Percentiles rank a stretch among this genome's conserved stretches.
These are phyloP conservation scores for Onygenales sp. DNA, from an alignment of 2,329 filamentous ascomycete species.

Conservation along the genomic window DNA sequence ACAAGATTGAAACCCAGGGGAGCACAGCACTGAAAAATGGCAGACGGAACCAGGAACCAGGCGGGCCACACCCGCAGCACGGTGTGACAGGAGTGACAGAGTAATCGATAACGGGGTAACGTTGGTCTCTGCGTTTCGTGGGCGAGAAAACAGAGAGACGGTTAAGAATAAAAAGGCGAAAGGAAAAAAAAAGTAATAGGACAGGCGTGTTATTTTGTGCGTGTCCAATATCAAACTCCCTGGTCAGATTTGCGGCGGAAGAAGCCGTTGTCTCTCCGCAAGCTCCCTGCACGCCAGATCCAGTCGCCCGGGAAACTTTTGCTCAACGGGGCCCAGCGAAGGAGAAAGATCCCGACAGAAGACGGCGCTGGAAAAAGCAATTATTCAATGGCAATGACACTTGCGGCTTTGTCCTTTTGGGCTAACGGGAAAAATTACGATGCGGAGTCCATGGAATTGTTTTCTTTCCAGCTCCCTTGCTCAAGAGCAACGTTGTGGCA, in stretches of 20 bases:
- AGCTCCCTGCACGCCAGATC: not conserved
- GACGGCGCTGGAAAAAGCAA: not conserved
- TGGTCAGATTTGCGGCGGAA: not conserved
- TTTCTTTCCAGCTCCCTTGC: not conserved
- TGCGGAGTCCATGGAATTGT: not conserved
- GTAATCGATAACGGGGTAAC: conserved; percentile 1
- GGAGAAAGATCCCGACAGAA: not conserved
- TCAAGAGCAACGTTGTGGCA: not conserved
- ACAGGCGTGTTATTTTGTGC: not conserved
- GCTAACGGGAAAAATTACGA: not conserved
- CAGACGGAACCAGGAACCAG: not conserved
- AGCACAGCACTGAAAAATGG: too few species aligned
- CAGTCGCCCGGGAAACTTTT: not conserved
- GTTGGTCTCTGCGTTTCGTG: not conserved
- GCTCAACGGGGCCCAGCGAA: too few species aligned
- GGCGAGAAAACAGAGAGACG: too few species aligned
- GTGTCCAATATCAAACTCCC: too few species aligned
- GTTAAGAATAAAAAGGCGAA: not conserved
- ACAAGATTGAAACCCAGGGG: too few species aligned
- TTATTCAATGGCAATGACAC: not conserved
- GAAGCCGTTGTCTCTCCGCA: not conserved
- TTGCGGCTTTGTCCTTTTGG: not conserved
- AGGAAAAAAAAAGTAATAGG: not conserved
- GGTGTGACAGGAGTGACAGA: not conserved
- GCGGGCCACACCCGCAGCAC: not conserved